Conservation (phyloP, 805 yeast genomes). For the Suhomyces vadensis region DNA sequence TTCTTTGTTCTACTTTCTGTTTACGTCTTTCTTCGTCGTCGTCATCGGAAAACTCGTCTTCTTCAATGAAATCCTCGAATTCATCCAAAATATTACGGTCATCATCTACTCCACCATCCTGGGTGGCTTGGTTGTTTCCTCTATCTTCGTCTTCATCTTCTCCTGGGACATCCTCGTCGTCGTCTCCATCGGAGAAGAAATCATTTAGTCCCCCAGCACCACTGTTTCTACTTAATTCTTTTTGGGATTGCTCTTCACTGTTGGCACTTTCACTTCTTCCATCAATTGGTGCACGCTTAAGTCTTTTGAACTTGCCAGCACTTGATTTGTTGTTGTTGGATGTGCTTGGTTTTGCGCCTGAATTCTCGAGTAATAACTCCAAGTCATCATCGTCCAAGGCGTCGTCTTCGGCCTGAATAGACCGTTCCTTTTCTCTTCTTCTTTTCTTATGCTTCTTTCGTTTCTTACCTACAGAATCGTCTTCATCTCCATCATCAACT, state of each 20-base stretch:
- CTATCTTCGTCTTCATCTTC: constrained; percentile 30
- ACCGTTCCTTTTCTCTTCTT: constrained; percentile 19
- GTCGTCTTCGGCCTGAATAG: constrained; percentile 41
- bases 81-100: constrained; percentile 63
- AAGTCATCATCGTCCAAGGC: constrained; percentile 93
- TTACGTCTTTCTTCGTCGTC: constrained; percentile 51
- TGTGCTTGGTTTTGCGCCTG: constrained; percentile 62
- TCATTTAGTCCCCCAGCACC: constrained; percentile 57
- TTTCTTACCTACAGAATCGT: constrained; percentile 28
- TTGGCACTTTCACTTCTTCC: constrained; percentile 34
- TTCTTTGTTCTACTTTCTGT: constrained; percentile 32
- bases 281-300: constrained; percentile 63
- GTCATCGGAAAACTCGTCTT: constrained; percentile 92
- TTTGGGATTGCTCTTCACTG: constrained; percentile 20
- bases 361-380: constrained; percentile 85
- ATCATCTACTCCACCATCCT: constrained; percentile 25
- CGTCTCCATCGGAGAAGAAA: constrained; percentile 60
- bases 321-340: constrained; percentile 28
- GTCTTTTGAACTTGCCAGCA: constrained; percentile 64
- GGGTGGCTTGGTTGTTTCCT: constrained; percentile 28
- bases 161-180: constrained; percentile 34
- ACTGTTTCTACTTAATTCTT: constrained; percentile 29
- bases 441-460: constrained; percentile 45
- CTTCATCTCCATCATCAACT: constrained; percentile 77
- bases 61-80: constrained; percentile 95